Base-by-base conservation (phyloP, 768 basidiomycete genomes). In the Trametes meyenii region DNA sequence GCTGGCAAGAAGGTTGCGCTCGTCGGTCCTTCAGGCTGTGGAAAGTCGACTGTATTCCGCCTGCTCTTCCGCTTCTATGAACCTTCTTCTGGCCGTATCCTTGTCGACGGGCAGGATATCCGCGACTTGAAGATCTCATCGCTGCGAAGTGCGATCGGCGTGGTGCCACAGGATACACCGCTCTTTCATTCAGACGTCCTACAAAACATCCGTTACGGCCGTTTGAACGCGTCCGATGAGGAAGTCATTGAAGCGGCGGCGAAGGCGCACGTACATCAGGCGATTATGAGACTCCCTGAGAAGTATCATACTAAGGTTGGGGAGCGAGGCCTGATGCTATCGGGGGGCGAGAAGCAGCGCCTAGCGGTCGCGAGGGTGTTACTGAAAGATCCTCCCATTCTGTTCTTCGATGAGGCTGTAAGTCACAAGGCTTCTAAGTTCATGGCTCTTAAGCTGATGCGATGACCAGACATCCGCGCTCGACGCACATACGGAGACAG, bases 321-420 rank as follows among this genome's bases (percentile, higher is more conserved):
- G 0, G 97, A 99, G 76, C 78, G 97, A 42, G 97, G 97, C 5
- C 73, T 98, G 71, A 99, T 99, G 97, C 93, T 99, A 50, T 96
- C 93, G 39, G 97, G 97, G 0, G 97, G 97, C 1, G 97, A 99
- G 82, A 99, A 99, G 75, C 97, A 99, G 79, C 77, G 97, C 52
- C 75, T 99, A 67, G 97, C 97, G 2, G 92, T 99, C 17, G 97
- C 97, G 23, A 79, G 97, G 24, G 87, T 96, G 36, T 75, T 99
- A 68, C 75, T 98, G 50, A 98, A 98, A 77, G 90, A 99, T 73
- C 96, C 97, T 0, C 89, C 90, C 13, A 98, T 98, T 67, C 70
- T 98, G 68, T 98, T 98, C 79, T 99, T 99, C 70, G 97, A 99
- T 70, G 97, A 99, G 75, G 97, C 97, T 42, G 95, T 95, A 67